Percentiles rank a stretch among this genome's conserved stretches.
Evolutionary conservation across 2,329 filamentous ascomycete genomes (phyloP).

Genomic region (Trichophyton simii): DNA sequence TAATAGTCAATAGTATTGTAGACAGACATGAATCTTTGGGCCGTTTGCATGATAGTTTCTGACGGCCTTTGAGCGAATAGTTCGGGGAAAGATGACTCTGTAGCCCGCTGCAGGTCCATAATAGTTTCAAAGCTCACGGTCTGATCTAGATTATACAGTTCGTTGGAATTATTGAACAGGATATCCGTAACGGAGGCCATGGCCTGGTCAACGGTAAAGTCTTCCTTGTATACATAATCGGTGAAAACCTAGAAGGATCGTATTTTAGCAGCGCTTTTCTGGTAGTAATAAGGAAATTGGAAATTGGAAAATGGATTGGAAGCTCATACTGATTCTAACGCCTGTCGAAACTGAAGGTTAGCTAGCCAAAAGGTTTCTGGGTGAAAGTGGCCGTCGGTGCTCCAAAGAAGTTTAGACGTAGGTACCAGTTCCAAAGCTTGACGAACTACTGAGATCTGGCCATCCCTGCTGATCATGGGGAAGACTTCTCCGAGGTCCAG

Average conservation of each 20-base stretch:
- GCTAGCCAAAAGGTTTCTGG: slow-evolving; percentile 67
- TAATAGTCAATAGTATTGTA: slow-evolving; percentile 50
- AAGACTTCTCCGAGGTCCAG: slow-evolving; percentile 76
- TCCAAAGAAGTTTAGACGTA: slow-evolving; percentile 64
- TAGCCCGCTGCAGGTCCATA: background rate
- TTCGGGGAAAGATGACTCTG: background rate
- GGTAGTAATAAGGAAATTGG: background rate
- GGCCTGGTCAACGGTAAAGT: slow-evolving; percentile 50
- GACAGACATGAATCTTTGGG: slow-evolving; percentile 30
- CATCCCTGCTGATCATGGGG: slow-evolving; percentile 61
- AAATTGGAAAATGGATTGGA: too few relatives aligned
- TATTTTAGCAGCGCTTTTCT: background rate
- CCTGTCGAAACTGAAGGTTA: slow-evolving; percentile 58
- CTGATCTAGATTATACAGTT: slow-evolving; percentile 53
- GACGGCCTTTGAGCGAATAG: background rate
- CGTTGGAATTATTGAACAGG: slow-evolving; percentile 64
- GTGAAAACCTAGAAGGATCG: slow-evolving; percentile 44
- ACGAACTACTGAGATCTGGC: slow-evolving; percentile 57
- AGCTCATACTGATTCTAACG: slow-evolving; percentile 47
- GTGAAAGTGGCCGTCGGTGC: slow-evolving; percentile 67
- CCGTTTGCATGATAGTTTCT: slow-evolving; percentile 26
- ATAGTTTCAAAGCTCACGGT: slow-evolving; percentile 13
- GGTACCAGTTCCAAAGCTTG: slow-evolving; percentile 66
- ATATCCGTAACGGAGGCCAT: slow-evolving; percentile 53
- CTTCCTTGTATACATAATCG: slow-evolving; percentile 53